Conservation (phyloP, 164 flowering plant species). For the Stephania yunnanensis region DNA sequence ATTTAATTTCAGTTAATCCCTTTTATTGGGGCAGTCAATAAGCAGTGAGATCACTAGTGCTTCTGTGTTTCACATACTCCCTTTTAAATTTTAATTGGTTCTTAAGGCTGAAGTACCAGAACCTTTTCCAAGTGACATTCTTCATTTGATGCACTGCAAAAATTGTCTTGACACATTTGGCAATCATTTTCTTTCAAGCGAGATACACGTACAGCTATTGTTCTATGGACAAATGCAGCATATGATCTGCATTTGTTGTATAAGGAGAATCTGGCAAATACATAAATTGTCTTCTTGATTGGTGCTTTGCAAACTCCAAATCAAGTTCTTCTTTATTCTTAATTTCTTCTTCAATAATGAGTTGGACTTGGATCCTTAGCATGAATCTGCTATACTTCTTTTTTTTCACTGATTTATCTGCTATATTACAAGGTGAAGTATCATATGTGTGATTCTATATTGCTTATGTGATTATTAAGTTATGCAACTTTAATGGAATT, state of each 20-base stretch:
- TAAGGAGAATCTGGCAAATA: neutral
- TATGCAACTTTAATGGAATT: neutral
- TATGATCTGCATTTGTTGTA: neutral
- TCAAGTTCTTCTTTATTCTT: too few species aligned
- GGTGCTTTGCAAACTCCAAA: neutral
- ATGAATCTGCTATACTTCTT: neutral
- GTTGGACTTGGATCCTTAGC: neutral
- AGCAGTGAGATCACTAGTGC: neutral
- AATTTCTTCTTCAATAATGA: neutral
- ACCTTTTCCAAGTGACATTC: neutral
- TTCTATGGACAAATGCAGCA: neutral
- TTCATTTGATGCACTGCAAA: neutral
- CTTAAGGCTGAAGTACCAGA: neutral
- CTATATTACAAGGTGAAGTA: neutral
- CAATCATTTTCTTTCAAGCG: neutral
- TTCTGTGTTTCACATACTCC: neutral
- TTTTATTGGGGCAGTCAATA: neutral
- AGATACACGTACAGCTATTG: neutral
- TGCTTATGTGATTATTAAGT: too few species aligned
- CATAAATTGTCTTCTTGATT: too few species aligned
- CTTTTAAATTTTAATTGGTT: neutral
- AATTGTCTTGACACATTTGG: neutral
- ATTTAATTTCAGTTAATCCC: neutral
- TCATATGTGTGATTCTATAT: too few species aligned
- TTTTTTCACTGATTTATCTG: too few species aligned